Evolutionary conservation across 139 green algal species (phyloP).

Genomic region (Chlorella sorokiniana): DNA sequence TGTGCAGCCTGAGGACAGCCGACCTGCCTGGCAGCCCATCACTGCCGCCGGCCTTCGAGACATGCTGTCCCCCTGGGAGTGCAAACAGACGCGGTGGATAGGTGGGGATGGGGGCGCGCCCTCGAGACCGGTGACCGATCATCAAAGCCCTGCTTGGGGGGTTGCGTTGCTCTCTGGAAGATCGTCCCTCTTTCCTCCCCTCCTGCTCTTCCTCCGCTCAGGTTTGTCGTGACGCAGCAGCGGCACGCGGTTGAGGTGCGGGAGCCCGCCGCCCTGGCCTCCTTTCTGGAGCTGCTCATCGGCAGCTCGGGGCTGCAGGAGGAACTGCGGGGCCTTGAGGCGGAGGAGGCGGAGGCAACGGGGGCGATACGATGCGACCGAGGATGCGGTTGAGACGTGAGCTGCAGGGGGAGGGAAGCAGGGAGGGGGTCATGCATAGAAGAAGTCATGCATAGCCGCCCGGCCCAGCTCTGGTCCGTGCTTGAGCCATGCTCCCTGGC

Average conservation of each 20-base stretch:
- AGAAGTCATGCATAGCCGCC: background rate
- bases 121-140: background rate
- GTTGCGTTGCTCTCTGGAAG: background rate
- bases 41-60: constrained; percentile 43
- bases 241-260: constrained; percentile 50
- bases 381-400: constrained; percentile 5
- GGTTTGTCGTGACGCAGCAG: constrained; percentile 65
- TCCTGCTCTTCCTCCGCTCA: background rate
- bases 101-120: background rate
- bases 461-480: too few species aligned
- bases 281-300: constrained; percentile 51
- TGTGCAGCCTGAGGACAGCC: background rate
- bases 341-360: background rate
- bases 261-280: constrained; percentile 48
- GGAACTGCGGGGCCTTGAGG: constrained; percentile 9
- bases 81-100: constrained; percentile 41
- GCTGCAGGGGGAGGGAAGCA: background rate
- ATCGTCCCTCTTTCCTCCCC: background rate
- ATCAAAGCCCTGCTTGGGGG: background rate
- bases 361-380: constrained; percentile 24
- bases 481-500: background rate
- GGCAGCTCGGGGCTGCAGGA: constrained; percentile 25
- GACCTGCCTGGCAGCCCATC: constrained; percentile 12
- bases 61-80: constrained; percentile 51
- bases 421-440: too few species aligned